phyloP scores from a whole-genome alignment of 2,329 filamentous ascomycete genomes.

The Diaporthe citrichinensis region DNA sequence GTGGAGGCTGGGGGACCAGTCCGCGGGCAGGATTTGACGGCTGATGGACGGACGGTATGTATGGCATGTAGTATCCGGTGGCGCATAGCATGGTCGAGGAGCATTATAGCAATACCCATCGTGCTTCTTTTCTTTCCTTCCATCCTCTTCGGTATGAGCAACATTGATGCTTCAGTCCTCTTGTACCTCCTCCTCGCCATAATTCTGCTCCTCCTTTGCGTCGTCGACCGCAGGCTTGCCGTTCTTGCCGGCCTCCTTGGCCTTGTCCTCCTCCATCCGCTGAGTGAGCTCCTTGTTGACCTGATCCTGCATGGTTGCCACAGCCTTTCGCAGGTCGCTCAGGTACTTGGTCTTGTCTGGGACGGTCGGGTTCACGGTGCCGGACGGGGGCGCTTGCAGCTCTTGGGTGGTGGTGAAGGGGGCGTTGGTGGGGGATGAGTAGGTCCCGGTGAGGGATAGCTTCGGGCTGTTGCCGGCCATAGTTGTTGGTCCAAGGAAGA shows the following conservation, averaged over 20 bases:
- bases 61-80: conserved; percentile 22
- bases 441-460: conserved; percentile 62
- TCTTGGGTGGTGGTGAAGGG: conserved; percentile 60
- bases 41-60: not conserved
- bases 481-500: conserved; percentile 41
- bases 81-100: conserved; percentile 23
- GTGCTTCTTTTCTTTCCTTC: conserved; percentile 1
- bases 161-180: conserved; percentile 61
- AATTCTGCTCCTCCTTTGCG: conserved; percentile 79
- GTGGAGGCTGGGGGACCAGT: conserved; percentile 2
- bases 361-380: conserved; percentile 49
- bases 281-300: conserved; percentile 80
- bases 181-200: conserved; percentile 86
- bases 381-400: conserved; percentile 52
- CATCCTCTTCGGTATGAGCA: not conserved
- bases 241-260: conserved; percentile 54
- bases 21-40: conserved; percentile 29
- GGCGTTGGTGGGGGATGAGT: conserved; percentile 65
- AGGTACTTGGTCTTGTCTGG: conserved; percentile 73
- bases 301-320: conserved; percentile 71
- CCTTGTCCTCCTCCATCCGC: conserved; percentile 82
- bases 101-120: conserved; percentile 39
- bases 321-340: conserved; percentile 68
- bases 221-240: conserved; percentile 60
- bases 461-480: conserved; percentile 39